Conservation (phyloP, 2,329 filamentous ascomycete genomes). For the Drechslerella stenobrocha region DNA sequence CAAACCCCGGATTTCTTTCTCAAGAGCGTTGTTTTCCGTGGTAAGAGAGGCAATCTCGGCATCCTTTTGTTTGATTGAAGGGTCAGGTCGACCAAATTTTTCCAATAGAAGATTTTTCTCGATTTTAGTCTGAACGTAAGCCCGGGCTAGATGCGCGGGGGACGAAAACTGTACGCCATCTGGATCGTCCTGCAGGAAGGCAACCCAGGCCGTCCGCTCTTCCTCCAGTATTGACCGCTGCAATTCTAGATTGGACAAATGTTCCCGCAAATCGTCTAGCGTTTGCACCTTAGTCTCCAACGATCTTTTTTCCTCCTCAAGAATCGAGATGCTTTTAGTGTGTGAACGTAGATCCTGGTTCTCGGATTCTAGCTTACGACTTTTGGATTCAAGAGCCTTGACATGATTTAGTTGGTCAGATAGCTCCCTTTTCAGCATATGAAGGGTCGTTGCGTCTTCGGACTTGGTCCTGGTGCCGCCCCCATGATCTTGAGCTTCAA, state of each 20-base stretch:
- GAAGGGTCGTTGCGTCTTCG: constrained; percentile 81
- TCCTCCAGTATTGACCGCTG: constrained; percentile 87
- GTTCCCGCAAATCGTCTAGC: constrained; percentile 72
- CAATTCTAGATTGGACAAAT: constrained; percentile 76
- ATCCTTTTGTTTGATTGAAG: constrained; percentile 76
- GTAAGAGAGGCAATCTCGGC: constrained; percentile 73
- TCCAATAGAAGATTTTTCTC: constrained; percentile 79
- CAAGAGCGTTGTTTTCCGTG: constrained; percentile 66
- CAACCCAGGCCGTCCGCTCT: constrained; percentile 82
- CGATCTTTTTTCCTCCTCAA: constrained; percentile 90
- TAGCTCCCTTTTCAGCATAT: constrained; percentile 82
- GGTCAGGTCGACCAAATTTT: constrained; percentile 74
- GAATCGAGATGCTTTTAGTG: constrained; percentile 85
- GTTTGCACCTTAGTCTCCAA: constrained; percentile 76
- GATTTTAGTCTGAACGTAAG: constrained; percentile 78
- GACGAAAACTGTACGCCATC: constrained; percentile 75
- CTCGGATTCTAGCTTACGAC: constrained; percentile 76
- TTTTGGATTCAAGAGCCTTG: constrained; percentile 75
- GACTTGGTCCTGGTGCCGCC: constrained; percentile 75
- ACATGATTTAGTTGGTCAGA: constrained; percentile 93
- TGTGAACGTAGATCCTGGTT: constrained; percentile 78
- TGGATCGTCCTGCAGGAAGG: constrained; percentile 73
- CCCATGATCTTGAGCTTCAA: constrained; percentile 14
- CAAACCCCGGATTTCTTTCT: constrained; percentile 70
- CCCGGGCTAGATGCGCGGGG: constrained; percentile 81